These are phyloP conservation scores for Sphaerulina musiva DNA, from an alignment of 2,329 filamentous ascomycete genomes.

Conservation along the genomic window DNA sequence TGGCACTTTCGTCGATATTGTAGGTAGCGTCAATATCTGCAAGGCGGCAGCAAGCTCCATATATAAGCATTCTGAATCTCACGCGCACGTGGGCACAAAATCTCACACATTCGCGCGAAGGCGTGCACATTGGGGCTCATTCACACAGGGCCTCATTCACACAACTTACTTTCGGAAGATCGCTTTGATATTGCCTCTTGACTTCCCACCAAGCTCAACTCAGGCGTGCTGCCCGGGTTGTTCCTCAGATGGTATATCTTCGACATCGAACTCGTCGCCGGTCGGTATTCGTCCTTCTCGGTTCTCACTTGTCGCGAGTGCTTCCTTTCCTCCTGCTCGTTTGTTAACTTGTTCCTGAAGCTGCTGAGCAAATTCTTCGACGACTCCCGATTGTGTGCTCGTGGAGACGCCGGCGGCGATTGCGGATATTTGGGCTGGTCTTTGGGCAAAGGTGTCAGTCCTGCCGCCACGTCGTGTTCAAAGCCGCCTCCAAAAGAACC, in stretches of 20 bases:
- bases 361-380: conserved; percentile 27
- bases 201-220: conserved; percentile 37
- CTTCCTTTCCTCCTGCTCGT: conserved; percentile 18
- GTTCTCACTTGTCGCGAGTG: conserved; percentile 22
- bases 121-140: background rate
- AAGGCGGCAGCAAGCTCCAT: background rate
- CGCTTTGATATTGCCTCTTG: conserved; percentile 26
- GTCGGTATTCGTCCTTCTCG: conserved; percentile 28
- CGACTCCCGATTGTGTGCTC: conserved; percentile 21
- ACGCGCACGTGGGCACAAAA: background rate
- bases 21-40: background rate
- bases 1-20: background rate
- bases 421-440: conserved; percentile 22
- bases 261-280: conserved; percentile 30
- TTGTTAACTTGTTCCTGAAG: conserved; percentile 24
- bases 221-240: conserved; percentile 44
- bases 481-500: conserved; percentile 34
- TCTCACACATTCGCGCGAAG: background rate
- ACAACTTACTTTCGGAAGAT: conserved; percentile 27
- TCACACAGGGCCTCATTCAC: background rate
- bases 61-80: background rate
- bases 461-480: conserved; percentile 23
- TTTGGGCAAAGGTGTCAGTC: conserved; percentile 20
- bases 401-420: conserved; percentile 30
- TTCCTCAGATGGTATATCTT: conserved; percentile 39